These are phyloP conservation scores for Phytophthora cactorum DNA, from an alignment of 352 stramenopile genomes.

Conservation along the genomic window DNA sequence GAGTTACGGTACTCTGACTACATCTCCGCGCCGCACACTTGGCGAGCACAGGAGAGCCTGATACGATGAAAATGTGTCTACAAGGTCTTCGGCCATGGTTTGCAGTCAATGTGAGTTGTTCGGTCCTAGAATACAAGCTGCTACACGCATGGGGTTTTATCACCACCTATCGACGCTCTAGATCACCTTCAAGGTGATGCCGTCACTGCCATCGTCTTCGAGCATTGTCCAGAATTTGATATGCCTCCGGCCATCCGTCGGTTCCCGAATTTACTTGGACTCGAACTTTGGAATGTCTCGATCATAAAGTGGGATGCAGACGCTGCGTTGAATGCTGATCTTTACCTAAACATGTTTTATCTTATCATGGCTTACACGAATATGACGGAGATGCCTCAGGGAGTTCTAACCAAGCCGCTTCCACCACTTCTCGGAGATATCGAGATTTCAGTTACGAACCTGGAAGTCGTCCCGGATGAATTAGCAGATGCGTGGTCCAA, in stretches of 20 bases:
- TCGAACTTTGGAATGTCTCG: conserved; percentile 68
- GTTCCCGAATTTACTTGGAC: conserved; percentile 55
- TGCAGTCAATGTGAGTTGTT: conserved; percentile 41
- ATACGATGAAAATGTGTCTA: conserved; percentile 32
- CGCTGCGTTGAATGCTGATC: conserved; percentile 37
- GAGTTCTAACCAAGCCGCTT: conserved; percentile 33
- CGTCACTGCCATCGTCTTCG: conserved; percentile 45
- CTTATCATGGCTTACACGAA: conserved; percentile 56
- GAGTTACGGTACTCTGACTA: conserved; percentile 11
- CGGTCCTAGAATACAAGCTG: conserved; percentile 48
- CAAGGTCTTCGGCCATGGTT: conserved; percentile 50
- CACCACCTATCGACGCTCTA: conserved; percentile 5
- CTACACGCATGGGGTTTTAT: conserved; percentile 22
- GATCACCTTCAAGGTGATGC: conserved; percentile 36
- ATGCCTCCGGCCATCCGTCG: conserved; percentile 41
- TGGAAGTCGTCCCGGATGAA: conserved; percentile 33
- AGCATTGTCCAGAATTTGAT: conserved; percentile 44
- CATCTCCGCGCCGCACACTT: conserved; percentile 20
- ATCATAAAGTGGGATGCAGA: conserved; percentile 42
- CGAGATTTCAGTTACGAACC: conserved; percentile 51
- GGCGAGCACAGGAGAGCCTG: neutral
- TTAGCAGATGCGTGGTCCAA: conserved; percentile 30
- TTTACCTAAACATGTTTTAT: conserved; percentile 42
- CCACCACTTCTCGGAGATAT: conserved; percentile 51
- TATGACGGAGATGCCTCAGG: conserved; percentile 52